Evolutionary conservation across 2,329 filamentous ascomycete genomes (phyloP).

Genomic region (Delphinella strobiligena): DNA sequence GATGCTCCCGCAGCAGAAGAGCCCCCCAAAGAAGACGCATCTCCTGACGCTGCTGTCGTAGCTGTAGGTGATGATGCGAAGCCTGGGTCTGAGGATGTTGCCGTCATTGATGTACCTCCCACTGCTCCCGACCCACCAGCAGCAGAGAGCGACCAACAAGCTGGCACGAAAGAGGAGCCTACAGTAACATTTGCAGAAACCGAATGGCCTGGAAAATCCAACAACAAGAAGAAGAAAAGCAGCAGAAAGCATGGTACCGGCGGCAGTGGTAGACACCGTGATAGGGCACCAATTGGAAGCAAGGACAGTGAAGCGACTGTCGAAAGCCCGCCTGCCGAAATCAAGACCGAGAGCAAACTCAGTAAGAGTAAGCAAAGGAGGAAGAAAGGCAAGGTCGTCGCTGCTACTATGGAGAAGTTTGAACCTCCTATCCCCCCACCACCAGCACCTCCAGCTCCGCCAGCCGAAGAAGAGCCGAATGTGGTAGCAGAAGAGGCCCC

Average conservation of each 20-base stretch:
- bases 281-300: not conserved
- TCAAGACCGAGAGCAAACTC: not conserved
- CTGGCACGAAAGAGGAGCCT: too few relatives aligned
- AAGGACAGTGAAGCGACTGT: not conserved
- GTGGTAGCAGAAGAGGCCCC: not conserved
- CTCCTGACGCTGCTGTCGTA: not conserved
- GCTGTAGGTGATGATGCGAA: not conserved
- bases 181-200: not conserved
- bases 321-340: not conserved
- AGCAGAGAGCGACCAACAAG: not conserved
- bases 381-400: not conserved
- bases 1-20: not conserved
- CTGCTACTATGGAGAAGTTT: not conserved
- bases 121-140: not conserved
- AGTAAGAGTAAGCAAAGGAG: not conserved
- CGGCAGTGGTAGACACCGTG: not conserved
- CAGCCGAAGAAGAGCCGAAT: not conserved
- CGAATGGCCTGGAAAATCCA: not conserved
- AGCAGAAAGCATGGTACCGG: not conserved
- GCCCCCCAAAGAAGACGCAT: not conserved
- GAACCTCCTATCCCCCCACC: not conserved
- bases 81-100: not conserved
- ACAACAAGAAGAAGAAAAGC: not conserved
- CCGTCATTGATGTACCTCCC: not conserved
- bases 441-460: too few relatives aligned